phyloP scores from a whole-genome alignment of 148 eudicot species.

The Camellia granthamiana region DNA sequence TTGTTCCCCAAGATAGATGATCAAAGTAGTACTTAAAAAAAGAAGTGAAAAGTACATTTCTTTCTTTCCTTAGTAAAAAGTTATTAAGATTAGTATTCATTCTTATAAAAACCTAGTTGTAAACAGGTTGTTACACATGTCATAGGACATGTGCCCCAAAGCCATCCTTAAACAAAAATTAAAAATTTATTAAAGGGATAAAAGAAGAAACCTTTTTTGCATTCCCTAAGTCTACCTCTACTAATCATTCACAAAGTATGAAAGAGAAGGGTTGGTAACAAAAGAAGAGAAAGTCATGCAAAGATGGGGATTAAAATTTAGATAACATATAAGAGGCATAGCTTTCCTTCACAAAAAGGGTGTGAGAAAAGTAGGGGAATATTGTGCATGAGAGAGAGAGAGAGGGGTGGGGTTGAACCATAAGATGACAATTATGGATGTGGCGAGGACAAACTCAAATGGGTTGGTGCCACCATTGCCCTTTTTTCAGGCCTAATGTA shows the following conservation, averaged over 20 bases:
- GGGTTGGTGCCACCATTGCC: conserved; percentile 30
- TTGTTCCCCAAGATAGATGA: background rate
- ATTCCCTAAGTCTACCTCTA: conserved; percentile 6
- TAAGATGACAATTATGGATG: conserved; percentile 45
- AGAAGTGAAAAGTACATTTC: background rate
- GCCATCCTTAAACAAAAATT: background rate
- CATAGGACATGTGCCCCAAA: conserved; percentile 10
- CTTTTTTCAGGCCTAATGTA: background rate
- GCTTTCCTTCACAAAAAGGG: conserved; percentile 17
- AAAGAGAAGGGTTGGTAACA: background rate
- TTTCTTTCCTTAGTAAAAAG: background rate
- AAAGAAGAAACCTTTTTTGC: conserved; percentile 17
- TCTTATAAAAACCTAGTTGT: conserved; percentile 11
- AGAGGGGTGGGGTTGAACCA: conserved; percentile 25
- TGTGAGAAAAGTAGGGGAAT: conserved; percentile 5
- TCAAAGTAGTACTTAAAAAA: background rate
- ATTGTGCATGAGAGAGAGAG: conserved; percentile 4
- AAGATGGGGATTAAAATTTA: background rate
- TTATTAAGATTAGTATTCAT: conserved; percentile 8
- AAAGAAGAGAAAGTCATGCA: conserved; percentile 13
- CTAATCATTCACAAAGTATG: conserved; percentile 16
- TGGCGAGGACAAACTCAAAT: conserved; percentile 25
- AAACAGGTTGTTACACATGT: background rate
- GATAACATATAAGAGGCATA: conserved; percentile 8
- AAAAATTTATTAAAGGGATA: background rate